A percentile compares a stretch with the other conserved stretches of the same genome.
phyloP scores from a whole-genome alignment of 2,329 filamentous ascomycete species.

The Fusarium palustre region DNA sequence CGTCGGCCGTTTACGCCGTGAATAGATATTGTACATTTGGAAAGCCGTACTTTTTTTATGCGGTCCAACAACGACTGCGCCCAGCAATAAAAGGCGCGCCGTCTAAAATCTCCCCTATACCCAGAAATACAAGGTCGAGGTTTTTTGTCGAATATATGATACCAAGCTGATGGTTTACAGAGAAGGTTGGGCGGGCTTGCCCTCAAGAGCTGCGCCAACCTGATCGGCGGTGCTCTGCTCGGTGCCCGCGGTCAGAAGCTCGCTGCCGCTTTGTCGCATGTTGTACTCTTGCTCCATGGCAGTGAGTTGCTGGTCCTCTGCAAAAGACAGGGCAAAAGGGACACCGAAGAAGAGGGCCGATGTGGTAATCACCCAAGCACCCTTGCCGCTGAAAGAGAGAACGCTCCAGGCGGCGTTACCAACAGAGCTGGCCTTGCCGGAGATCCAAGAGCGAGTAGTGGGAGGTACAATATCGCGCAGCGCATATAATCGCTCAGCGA shows the following conservation, averaged over 20 bases:
- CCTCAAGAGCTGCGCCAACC: constrained; percentile 63
- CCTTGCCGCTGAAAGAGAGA: constrained; percentile 81
- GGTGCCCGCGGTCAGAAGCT: constrained; percentile 67
- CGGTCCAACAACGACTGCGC: constrained; percentile 40
- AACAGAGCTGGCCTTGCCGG: constrained; percentile 70
- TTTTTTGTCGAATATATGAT: constrained; percentile 21
- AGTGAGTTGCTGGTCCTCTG: constrained; percentile 95
- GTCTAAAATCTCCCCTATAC: constrained; percentile 32
- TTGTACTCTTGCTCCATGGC: constrained; percentile 98
- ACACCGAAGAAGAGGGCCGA: constrained; percentile 90
- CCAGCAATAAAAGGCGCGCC: constrained; percentile 33
- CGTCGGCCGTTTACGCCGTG: constrained; percentile 45
- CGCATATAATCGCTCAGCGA: constrained; percentile 77
- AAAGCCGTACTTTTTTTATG: constrained; percentile 25
- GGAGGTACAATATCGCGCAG: constrained; percentile 82
- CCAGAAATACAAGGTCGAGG: constrained; percentile 23
- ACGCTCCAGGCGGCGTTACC: constrained; percentile 62
- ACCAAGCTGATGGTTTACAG: constrained; percentile 55
- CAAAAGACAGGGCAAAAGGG: constrained; percentile 91
- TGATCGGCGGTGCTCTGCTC: constrained; percentile 61
- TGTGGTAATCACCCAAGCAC: constrained; percentile 90
- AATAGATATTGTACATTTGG: constrained; percentile 48
- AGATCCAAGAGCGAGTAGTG: constrained; percentile 75
- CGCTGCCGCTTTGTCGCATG: constrained; percentile 91
- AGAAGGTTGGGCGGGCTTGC: constrained; percentile 60